Conservation (phyloP, 116 monocot genomes). For the Zostera marina region DNA sequence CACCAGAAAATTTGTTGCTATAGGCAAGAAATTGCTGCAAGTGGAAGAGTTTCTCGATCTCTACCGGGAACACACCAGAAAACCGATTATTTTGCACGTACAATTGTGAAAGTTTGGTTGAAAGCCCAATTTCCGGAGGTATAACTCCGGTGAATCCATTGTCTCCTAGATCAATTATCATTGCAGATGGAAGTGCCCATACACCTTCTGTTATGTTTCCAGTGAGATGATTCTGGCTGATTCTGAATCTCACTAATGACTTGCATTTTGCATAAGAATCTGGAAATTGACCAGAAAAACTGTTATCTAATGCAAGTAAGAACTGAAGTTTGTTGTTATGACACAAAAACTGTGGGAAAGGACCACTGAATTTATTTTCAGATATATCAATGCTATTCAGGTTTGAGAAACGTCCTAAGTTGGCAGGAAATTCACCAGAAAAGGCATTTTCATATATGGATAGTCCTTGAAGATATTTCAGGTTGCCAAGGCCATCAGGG, state of each 20-base stretch:
- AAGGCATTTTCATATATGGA: slow-evolving; percentile 72
- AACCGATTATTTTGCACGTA: slow-evolving; percentile 64
- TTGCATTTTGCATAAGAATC: slow-evolving; percentile 56
- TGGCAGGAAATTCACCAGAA: slow-evolving; percentile 59
- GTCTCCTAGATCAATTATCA: slow-evolving; percentile 58
- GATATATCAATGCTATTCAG: slow-evolving; percentile 77
- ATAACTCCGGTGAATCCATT: slow-evolving; percentile 52
- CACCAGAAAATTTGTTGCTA: slow-evolving; percentile 57
- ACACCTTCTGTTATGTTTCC: slow-evolving; percentile 39
- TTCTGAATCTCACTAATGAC: slow-evolving; percentile 49
- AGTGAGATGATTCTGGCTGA: slow-evolving; percentile 51
- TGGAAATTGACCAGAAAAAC: slow-evolving; percentile 72
- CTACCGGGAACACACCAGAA: slow-evolving; percentile 43
- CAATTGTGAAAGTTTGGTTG: slow-evolving; percentile 43
- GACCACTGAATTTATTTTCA: slow-evolving; percentile 71
- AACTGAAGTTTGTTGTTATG: slow-evolving; percentile 43
- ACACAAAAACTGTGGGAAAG: slow-evolving; percentile 72
- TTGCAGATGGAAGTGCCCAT: slow-evolving; percentile 68
- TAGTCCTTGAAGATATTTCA: slow-evolving; percentile 33
- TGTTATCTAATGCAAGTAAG: slow-evolving; percentile 70
- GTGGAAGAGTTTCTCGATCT: slow-evolving; percentile 45
- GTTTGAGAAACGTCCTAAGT: slow-evolving; percentile 54
- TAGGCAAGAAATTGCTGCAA: slow-evolving; percentile 54
- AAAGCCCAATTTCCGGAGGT: slow-evolving; percentile 49
- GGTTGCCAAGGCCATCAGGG: slow-evolving; percentile 48